A percentile compares a stretch with the other conserved stretches of the same genome.
These are phyloP conservation scores for Oenanthe sinensis DNA, from an alignment of 129 eudicot genomes.

Conservation along the genomic window DNA sequence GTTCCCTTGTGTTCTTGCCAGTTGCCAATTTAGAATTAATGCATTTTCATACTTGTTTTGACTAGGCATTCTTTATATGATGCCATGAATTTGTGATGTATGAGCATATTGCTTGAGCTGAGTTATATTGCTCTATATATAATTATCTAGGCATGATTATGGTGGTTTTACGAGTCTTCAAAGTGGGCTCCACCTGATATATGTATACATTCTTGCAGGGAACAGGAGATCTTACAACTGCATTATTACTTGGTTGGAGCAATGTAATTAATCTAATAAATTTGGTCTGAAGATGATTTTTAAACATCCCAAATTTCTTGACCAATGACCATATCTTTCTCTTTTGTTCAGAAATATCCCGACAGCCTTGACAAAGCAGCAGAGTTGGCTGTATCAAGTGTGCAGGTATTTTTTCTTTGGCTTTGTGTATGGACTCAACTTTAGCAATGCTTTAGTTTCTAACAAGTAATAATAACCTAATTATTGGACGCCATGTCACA, in stretches of 20 bases:
- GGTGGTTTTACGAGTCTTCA: conserved; percentile 3
- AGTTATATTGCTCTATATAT: not conserved
- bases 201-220: conserved; percentile 44
- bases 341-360: conserved; percentile 69
- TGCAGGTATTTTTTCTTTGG: conserved; percentile 48
- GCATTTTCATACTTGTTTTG: not conserved
- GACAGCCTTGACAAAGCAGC: conserved; percentile 91
- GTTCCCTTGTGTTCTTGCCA: not conserved
- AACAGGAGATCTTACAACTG: conserved; percentile 92
- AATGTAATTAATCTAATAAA: conserved; percentile 42
- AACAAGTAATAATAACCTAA: not conserved
- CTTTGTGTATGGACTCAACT: not conserved
- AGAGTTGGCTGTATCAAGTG: conserved; percentile 90
- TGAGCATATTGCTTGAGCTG: not conserved
- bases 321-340: conserved; percentile 3
- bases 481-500: not conserved
- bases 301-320: not conserved
- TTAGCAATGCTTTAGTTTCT: not conserved
- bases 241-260: conserved; percentile 98
- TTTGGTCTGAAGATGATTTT: not conserved
- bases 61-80: not conserved
- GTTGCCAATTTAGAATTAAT: not conserved
- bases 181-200: not conserved
- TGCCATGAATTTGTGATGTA: not conserved
- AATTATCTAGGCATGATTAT: not conserved